phyloP scores from a whole-genome alignment of 768 basidiomycete genomes.

The Mycena maculata region DNA sequence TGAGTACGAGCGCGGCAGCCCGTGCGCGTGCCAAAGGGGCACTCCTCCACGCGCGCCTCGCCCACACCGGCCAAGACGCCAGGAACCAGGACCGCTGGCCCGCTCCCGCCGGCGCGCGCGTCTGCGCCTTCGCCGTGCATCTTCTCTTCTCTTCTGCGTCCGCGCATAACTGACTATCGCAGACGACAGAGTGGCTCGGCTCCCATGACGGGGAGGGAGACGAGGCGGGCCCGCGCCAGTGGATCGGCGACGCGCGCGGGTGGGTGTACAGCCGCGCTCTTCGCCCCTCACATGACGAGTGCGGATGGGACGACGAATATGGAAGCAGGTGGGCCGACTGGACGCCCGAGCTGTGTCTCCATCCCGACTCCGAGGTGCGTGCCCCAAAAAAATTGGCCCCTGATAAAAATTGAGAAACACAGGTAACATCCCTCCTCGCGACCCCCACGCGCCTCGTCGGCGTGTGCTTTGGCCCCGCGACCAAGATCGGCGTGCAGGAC shows the following conservation, averaged over 20 bases:
- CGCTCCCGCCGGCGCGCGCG: too few species aligned
- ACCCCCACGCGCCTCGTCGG: slow-evolving; percentile 18
- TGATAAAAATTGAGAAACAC: too few species aligned
- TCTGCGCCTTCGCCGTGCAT: too few species aligned
- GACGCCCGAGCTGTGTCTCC: slow-evolving; percentile 24
- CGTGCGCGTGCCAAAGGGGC: too few species aligned
- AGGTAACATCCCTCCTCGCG: slow-evolving; percentile 26
- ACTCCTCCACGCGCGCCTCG: too few species aligned
- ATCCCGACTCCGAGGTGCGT: slow-evolving; percentile 14
- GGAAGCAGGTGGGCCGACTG: slow-evolving; percentile 20
- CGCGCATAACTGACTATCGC: too few species aligned
- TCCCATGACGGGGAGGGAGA: not conserved
- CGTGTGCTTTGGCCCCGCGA: slow-evolving; percentile 28
- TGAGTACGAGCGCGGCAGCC: too few species aligned
- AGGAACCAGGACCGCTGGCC: too few species aligned
- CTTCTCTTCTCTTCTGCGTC: too few species aligned
- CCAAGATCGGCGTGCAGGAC: slow-evolving; percentile 30
- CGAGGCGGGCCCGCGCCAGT: slow-evolving; percentile 4
- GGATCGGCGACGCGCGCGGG: slow-evolving; percentile 23
- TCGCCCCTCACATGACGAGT: not conserved
- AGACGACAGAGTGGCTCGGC: too few species aligned
- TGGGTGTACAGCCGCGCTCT: slow-evolving; percentile 22
- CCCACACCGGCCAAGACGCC: too few species aligned
- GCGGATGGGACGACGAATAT: not conserved
- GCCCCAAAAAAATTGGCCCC: too few species aligned